A percentile compares a stretch with the other conserved stretches of the same genome.
Conservation (phyloP, 2,329 filamentous ascomycete genomes). For the Colletotrichum tabaci region DNA sequence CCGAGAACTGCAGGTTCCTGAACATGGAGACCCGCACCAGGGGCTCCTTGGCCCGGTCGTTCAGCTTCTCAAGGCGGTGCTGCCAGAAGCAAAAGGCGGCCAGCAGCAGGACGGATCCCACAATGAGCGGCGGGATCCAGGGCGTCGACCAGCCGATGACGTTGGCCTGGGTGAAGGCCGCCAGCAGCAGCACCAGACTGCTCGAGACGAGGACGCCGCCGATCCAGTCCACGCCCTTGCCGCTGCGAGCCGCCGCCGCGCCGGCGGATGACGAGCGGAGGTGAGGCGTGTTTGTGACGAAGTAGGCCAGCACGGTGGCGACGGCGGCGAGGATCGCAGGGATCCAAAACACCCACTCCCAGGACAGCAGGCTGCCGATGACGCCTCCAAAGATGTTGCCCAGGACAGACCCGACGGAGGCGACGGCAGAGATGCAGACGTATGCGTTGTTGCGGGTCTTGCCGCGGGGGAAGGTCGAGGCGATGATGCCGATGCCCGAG, state of each 20-base stretch:
- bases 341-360: background rate
- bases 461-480: background rate
- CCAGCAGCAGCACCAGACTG: background rate
- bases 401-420: background rate
- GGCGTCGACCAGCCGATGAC: constrained; percentile 1
- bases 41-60: background rate
- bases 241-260: background rate
- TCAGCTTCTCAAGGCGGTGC: background rate
- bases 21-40: background rate
- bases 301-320: background rate
- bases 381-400: background rate
- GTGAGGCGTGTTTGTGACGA: background rate
- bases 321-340: background rate
- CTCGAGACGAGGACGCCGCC: background rate
- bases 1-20: background rate
- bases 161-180: background rate
- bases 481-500: background rate
- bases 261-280: background rate
- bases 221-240: background rate
- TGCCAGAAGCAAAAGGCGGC: background rate
- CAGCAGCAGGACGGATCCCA: background rate
- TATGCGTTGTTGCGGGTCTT: background rate
- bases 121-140: background rate
- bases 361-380: background rate
- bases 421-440: background rate